These are phyloP conservation scores for Leishmania aethiopica DNA, from an alignment of 208 protist genomes.

Conservation along the genomic window DNA sequence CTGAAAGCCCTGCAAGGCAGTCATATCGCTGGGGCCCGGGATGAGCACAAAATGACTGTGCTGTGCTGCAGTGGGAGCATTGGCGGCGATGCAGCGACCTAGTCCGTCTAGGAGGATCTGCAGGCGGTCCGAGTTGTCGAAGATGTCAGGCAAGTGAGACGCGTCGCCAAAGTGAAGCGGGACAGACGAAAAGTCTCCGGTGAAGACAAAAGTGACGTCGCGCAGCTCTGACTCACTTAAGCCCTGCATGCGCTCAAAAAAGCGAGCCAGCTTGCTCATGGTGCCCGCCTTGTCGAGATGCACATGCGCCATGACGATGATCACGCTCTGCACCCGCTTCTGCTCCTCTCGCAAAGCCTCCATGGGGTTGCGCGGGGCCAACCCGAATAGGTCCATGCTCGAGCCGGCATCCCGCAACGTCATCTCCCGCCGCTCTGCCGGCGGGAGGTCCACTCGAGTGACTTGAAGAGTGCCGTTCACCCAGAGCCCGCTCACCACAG, in stretches of 20 bases:
- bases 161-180: constrained; percentile 78
- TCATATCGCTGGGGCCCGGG: constrained; percentile 76
- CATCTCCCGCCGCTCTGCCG: constrained; percentile 73
- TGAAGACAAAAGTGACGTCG: constrained; percentile 81
- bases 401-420: constrained; percentile 54
- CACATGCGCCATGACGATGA: constrained; percentile 82
- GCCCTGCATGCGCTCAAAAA: constrained; percentile 87
- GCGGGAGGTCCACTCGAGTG: constrained; percentile 61
- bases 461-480: constrained; percentile 48
- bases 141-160: constrained; percentile 75
- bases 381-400: constrained; percentile 77
- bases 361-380: constrained; percentile 49
- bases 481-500: constrained; percentile 73
- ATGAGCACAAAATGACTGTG: constrained; percentile 82
- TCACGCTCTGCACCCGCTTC: constrained; percentile 71
- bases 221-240: constrained; percentile 74
- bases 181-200: constrained; percentile 75
- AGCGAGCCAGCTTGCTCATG: constrained; percentile 52
- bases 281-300: constrained; percentile 74
- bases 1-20: constrained; percentile 65
- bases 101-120: constrained; percentile 55
- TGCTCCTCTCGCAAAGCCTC: constrained; percentile 59
- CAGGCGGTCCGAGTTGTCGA: constrained; percentile 65
- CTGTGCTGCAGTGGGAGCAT: constrained; percentile 77
- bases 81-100: constrained; percentile 49